Conservation (phyloP, 1,284 basidiomycete genomes). For the Pisolithus thermaeus region DNA sequence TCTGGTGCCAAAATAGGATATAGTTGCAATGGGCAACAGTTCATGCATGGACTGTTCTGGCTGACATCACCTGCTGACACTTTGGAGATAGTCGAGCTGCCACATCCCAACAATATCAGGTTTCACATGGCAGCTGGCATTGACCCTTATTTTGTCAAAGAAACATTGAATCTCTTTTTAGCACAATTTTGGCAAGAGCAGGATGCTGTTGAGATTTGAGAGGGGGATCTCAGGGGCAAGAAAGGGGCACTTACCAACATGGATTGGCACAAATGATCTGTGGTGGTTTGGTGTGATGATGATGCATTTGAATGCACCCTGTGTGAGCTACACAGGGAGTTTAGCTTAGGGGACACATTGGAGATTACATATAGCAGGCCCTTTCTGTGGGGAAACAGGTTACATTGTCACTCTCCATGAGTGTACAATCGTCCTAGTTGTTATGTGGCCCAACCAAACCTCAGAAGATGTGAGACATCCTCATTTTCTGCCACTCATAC, state of each 20-base stretch:
- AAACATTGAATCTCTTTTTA: neutral
- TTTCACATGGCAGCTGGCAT: neutral
- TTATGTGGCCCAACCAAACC: neutral
- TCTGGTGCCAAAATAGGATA: neutral
- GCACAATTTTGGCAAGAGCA: neutral
- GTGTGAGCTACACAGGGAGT: neutral
- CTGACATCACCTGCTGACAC: neutral
- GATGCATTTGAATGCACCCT: neutral
- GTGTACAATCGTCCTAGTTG: neutral
- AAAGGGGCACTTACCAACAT: neutral
- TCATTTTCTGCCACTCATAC: neutral
- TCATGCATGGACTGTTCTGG: neutral
- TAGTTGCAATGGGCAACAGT: neutral
- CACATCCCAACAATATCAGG: neutral
- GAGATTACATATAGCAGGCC: neutral
- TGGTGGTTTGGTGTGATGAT: neutral
- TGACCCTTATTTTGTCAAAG: neutral
- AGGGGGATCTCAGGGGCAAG: neutral
- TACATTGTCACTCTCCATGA: neutral
- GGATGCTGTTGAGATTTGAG: neutral
- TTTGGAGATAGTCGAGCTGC: neutral
- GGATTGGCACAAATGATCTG: neutral
- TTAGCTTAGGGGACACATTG: neutral
- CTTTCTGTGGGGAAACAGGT: neutral
- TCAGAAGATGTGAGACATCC: neutral